Evolutionary conservation across 2,329 filamentous ascomycete species (phyloP), one percentile per base, ranked within the genome.

Genomic region (Scopulariopsis brevicaulis): DNA sequence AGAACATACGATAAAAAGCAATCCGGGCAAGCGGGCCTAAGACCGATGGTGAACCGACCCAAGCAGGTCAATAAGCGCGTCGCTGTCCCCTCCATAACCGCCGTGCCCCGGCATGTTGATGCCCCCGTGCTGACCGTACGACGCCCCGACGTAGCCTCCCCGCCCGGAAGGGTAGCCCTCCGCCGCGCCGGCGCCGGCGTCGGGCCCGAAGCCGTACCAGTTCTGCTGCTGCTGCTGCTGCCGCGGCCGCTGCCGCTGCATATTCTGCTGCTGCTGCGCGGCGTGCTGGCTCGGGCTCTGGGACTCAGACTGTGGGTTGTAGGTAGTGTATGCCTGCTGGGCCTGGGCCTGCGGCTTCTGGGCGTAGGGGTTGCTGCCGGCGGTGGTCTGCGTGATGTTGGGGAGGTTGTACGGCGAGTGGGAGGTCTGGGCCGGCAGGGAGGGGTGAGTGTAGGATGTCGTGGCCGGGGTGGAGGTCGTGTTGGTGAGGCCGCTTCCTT

Each of bases 361-460:
- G 15, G 63, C 61, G 28, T 65, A 60, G 20, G 63, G 63, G 37
- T 53, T 59, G 55, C 58, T 58, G 55, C 58, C 58, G 24, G 62
- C 62, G 24, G 62, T 57, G 12, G 61, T 43, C 25, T 58, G 61
- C 3, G 60, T 58, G 58, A 51, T 59, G 37, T 37, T 57, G 8
- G 56, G 63, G 59, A 64, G 63, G 52, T 64, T 61, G 5, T 65
- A 64, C 48, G 63, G 65, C 14, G 43, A 18, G 11, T 50, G 40
- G 6, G 55, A 20, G 12, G 48, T 24, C 14, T 50, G 32, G 10
- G 34, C 6, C 1, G 32, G 32, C 18, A 28, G 11, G 25, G 55
- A 28, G 1, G 48, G 55, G 15, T 52, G 48, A 20, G 55, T 37
- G 32, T 57, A 50, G 4, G 53, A 54, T 8, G 55, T 34, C 7